Evolutionary conservation across 108 stramenopile genomes (phyloP).

Genomic region (Cyclotella cryptica): DNA sequence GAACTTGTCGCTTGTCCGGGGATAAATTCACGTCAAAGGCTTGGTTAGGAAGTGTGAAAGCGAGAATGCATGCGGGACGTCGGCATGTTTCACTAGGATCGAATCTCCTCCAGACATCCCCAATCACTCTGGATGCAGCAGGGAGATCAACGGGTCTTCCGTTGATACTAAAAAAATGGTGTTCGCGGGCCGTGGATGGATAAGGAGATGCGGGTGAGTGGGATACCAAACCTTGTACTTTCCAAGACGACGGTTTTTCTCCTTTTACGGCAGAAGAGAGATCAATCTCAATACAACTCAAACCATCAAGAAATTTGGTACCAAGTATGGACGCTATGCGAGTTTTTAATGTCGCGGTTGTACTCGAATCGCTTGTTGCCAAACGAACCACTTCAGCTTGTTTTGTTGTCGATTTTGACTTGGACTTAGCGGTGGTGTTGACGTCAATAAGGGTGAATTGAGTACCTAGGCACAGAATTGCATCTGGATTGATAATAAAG

Average conservation of each 20-base stretch:
- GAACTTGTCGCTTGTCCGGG: constrained; percentile 96
- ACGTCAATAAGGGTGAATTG: constrained; percentile 78
- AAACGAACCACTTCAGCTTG: constrained; percentile 20
- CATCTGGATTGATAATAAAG: constrained; percentile 62
- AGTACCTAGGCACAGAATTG: constrained; percentile 75
- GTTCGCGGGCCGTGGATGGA: constrained; percentile 55
- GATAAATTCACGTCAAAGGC: constrained; percentile 95
- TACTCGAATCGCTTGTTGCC: constrained; percentile 59
- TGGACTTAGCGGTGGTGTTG: constrained; percentile 13
- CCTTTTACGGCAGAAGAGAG: constrained; percentile 34
- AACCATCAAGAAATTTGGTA: constrained; percentile 60
- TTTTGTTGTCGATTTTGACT: constrained; percentile 24
- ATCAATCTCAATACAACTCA: constrained; percentile 58
- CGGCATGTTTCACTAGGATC: constrained; percentile 53
- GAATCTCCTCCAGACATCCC: constrained; percentile 86
- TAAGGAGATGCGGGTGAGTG: constrained; percentile 67
- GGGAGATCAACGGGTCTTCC: constrained; percentile 96
- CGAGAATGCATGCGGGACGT: constrained; percentile 90
- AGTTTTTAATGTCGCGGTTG: constrained; percentile 51
- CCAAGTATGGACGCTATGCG: constrained; percentile 73
- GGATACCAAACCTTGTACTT: constrained; percentile 82
- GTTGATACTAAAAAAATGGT: constrained; percentile 95
- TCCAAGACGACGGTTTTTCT: constrained; percentile 42
- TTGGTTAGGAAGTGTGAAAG: constrained; percentile 80
- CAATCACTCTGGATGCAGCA: constrained; percentile 64